Conservation (phyloP, 495 filamentous ascomycete species). For the Penicillium verhagenii region DNA sequence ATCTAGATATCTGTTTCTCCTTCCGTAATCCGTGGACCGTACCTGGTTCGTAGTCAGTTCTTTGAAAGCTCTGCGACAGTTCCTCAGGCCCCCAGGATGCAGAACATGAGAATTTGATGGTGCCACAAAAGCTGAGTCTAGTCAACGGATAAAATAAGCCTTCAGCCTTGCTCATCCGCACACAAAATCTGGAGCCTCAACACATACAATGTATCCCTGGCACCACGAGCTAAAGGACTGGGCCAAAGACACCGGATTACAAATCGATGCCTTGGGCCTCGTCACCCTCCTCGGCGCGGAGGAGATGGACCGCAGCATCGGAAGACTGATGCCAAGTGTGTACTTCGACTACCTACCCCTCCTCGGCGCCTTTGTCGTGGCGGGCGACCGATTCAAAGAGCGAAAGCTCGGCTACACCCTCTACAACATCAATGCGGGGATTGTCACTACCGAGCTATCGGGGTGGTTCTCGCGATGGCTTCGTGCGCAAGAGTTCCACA, state of each 20-base stretch:
- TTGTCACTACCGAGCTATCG: constrained; percentile 13
- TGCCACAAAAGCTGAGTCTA: background rate
- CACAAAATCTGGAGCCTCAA: background rate
- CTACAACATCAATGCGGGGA: constrained; percentile 14
- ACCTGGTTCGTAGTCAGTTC: too few species aligned
- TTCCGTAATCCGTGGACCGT: too few species aligned
- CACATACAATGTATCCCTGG: constrained; percentile 12
- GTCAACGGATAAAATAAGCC: background rate
- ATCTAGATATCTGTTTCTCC: too few species aligned
- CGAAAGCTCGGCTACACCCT: constrained; percentile 10
- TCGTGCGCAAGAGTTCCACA: constrained; percentile 6
- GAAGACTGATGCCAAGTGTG: constrained; percentile 8
- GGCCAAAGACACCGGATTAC: constrained; percentile 6
- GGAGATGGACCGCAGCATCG: constrained; percentile 13
- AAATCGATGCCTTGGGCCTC: constrained; percentile 18
- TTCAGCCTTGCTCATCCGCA: background rate
- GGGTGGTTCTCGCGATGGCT: constrained; percentile 21
- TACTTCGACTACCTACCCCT: constrained; percentile 15
- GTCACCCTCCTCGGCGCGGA: constrained; percentile 16
- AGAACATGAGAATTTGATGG: background rate
- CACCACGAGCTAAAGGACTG: constrained; percentile 4
- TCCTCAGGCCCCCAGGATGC: background rate
- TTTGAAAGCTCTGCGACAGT: too few species aligned
- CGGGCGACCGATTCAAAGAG: constrained; percentile 9
- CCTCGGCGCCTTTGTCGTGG: constrained; percentile 11